Base-by-base conservation (phyloP, 2,329 filamentous ascomycete species). In the Mollisia scopiformis region DNA sequence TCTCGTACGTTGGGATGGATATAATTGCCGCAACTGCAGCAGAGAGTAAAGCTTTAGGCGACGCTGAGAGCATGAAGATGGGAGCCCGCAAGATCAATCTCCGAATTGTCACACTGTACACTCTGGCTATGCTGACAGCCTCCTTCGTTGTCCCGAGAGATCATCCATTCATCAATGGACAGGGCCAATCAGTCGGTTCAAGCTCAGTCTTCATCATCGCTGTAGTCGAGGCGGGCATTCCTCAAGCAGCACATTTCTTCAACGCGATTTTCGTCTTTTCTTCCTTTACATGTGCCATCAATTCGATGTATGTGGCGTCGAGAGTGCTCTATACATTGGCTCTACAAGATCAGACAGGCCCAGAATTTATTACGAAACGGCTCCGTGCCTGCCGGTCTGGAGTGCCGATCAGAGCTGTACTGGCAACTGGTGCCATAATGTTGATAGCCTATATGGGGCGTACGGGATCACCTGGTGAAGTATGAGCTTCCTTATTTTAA, bases 61-160 rank as follows among this genome's bases (percentile, higher is more conserved):
- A 76, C 47, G 71, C 75, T 0, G 76, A 77, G 57, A 74, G 70
- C 58, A 77, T 77, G 71, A 78, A 78, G 59, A 76, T 78, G 74
- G 75, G 73, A 2, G 72, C 75, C 14, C 68, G 76, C 41, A 78
- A 78, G 57, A 75, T 77, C 58, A 73, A 72, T 58, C 69, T 77
- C 13, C 74, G 76, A 55, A 72, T 77, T 37, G 68, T 77, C 49
- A 65, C 64, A 2, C 57, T 74, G 5, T 74, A 74, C 25, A 51
- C 63, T 1, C 53, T 73, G 25, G 68, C 65, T 6, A 68, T 73
- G 52, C 53, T 72, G 1, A 63, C 63, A 6, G 66, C 66, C 10
- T 71, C 68, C 8, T 78, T 76, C 21, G 69, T 76, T 21, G 75
- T 78, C 2, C 76, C 75, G 4, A 65, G 61, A 54, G 69, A 76